A percentile compares a stretch with the other conserved stretches of the same genome.
Evolutionary conservation across 805 yeast species (phyloP).

Genomic region (Barnettozyma populi): DNA sequence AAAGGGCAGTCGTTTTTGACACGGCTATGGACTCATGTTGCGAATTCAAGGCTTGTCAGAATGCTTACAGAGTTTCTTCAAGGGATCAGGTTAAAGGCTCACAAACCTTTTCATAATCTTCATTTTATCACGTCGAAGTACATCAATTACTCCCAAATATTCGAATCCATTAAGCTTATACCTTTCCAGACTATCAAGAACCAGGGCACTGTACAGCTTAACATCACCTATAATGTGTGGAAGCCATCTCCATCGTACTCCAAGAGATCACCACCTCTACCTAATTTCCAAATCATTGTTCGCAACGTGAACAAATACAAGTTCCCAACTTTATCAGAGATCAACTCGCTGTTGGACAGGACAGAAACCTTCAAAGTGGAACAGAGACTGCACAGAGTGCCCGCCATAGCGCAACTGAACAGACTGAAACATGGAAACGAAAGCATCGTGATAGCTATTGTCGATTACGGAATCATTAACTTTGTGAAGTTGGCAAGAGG

Average conservation of each 20-base stretch:
- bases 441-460: conserved; percentile 55
- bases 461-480: conserved; percentile 71
- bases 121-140: conserved; percentile 17
- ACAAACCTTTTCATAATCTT: conserved; percentile 13
- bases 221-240: conserved; percentile 63
- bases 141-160: conserved; percentile 26
- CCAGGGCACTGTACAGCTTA: conserved; percentile 14
- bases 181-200: conserved; percentile 12
- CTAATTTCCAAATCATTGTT: conserved; percentile 71
- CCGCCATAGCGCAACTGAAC: conserved; percentile 23
- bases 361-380: not conserved
- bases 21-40: not conserved
- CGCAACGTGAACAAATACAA: conserved; percentile 38
- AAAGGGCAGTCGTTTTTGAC: not conserved
- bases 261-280: conserved; percentile 61
- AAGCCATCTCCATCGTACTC: conserved; percentile 71
- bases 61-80: not conserved
- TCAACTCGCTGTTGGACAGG: conserved; percentile 31
- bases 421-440: conserved; percentile 47
- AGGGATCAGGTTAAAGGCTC: conserved; percentile 6
- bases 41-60: not conserved
- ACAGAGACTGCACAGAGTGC: conserved; percentile 26
- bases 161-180: conserved; percentile 26
- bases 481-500: conserved; percentile 24
- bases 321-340: conserved; percentile 43